A percentile compares a stretch with the other conserved stretches of the same genome.
These are phyloP conservation scores for Aspergillus ustus DNA, from an alignment of 2,329 filamentous ascomycete species.

Conservation along the genomic window DNA sequence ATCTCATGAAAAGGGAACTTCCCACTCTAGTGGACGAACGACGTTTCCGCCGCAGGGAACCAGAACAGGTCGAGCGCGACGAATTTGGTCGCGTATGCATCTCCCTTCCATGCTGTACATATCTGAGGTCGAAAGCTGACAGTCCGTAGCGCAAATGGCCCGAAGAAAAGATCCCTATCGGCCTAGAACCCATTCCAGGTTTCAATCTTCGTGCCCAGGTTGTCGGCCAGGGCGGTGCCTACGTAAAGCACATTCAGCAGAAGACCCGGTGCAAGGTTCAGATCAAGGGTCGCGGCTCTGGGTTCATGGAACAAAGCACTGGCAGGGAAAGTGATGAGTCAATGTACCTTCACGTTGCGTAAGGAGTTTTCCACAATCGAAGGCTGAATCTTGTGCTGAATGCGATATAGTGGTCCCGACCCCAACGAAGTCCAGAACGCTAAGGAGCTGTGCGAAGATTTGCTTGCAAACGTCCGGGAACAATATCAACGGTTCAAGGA, in stretches of 20 bases:
- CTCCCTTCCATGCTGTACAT: neutral
- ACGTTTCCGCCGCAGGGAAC: constrained; percentile 81
- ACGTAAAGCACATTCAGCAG: constrained; percentile 97
- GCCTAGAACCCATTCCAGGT: constrained; percentile 85
- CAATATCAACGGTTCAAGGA: constrained; percentile 92
- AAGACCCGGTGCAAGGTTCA: constrained; percentile 95
- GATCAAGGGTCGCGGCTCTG: constrained; percentile 95
- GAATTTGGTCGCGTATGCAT: constrained; percentile 78
- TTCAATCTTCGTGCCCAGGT: constrained; percentile 97
- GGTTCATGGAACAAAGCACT: constrained; percentile 89
- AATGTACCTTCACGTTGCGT: constrained; percentile 97
- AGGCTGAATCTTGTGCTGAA: constrained; percentile 37
- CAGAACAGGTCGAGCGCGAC: constrained; percentile 81
- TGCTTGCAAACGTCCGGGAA: constrained; percentile 82
- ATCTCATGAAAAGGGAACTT: constrained; percentile 93
- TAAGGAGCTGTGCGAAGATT: constrained; percentile 85
- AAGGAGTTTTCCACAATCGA: constrained; percentile 20
- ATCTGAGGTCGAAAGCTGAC: neutral
- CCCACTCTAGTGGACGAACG: constrained; percentile 94
- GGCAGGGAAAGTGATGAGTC: constrained; percentile 89
- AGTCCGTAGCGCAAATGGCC: constrained; percentile 89
- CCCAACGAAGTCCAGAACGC: constrained; percentile 82
- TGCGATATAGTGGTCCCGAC: constrained; percentile 73
- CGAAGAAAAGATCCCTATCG: constrained; percentile 90
- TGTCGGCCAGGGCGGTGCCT: constrained; percentile 89